Percentiles rank a stretch among this genome's conserved stretches.
These are phyloP conservation scores for Sodiomyces alkalinus DNA, from an alignment of 2,329 filamentous ascomycete species.

Conservation along the genomic window DNA sequence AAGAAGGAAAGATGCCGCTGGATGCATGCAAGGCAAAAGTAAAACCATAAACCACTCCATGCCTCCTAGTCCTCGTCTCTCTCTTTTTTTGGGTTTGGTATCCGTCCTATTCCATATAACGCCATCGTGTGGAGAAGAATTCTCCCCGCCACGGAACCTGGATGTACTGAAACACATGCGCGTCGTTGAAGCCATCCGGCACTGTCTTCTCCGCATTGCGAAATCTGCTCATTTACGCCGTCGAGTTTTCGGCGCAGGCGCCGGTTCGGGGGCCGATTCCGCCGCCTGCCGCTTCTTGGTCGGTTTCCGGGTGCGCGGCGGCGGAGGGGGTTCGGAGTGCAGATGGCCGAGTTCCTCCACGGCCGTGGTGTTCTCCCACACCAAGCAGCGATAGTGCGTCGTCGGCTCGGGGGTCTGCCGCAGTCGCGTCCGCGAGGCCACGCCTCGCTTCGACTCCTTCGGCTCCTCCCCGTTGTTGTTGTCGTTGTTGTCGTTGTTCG, in stretches of 20 bases:
- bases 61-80: no score
- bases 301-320: constrained; percentile 33
- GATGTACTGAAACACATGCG: no score
- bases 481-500: constrained; percentile 13
- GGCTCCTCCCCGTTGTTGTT: no score
- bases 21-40: no score
- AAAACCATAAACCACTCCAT: no score
- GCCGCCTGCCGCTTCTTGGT: constrained; percentile 33
- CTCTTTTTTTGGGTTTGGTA: no score
- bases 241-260: constrained; percentile 11
- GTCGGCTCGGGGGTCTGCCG: constrained; percentile 30
- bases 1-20: no score
- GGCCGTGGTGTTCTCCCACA: constrained; percentile 42
- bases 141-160: no score
- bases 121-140: no score
- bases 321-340: constrained; percentile 39
- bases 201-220: no score
- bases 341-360: constrained; percentile 41
- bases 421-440: constrained; percentile 29
- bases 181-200: no score
- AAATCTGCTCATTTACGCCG: constrained; percentile 7
- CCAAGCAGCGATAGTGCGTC: constrained; percentile 29
- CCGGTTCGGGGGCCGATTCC: constrained; percentile 8
- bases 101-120: no score
- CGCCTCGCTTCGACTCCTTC: constrained; percentile 22